Conservation (phyloP, 331 rosid genomes). For the Arachis monticola region DNA sequence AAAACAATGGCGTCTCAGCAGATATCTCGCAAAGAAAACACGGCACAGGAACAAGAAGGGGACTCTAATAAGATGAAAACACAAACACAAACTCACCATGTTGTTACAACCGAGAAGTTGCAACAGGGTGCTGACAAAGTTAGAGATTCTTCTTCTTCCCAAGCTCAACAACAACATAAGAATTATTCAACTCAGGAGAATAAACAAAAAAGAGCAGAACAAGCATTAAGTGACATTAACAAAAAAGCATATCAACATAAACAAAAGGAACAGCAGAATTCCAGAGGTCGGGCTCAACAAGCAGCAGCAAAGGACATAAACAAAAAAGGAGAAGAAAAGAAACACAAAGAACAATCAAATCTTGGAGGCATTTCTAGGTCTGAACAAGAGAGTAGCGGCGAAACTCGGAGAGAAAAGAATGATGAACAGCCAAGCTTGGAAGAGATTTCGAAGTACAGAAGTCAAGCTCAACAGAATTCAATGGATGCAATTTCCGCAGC, state of each 20-base stretch:
- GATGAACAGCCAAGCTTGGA: constrained; percentile 30
- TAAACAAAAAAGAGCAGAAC: no score
- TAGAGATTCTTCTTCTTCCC: not conserved
- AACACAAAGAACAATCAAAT: not conserved
- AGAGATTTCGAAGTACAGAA: constrained; percentile 51
- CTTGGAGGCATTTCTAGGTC: no score
- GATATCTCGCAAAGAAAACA: constrained; percentile 42
- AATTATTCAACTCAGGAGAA: no score
- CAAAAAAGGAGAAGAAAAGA: constrained; percentile 24
- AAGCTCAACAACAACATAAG: no score
- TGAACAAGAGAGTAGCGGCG: no score
- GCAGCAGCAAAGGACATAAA: not conserved
- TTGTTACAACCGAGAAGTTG: not conserved
- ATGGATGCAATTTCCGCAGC: constrained; percentile 51
- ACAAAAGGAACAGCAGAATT: no score
- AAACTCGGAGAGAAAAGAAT: no score
- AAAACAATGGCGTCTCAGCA: constrained; percentile 70
- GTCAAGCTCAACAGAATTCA: constrained; percentile 54
- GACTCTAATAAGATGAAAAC: constrained; percentile 23
- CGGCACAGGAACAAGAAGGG: constrained; percentile 40
- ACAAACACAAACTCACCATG: not conserved
- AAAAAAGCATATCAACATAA: no score
- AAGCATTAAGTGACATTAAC: no score
- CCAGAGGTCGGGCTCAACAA: no score
- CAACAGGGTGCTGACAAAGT: constrained; percentile 17